These are phyloP conservation scores for Arabis hirsuta DNA, from an alignment of 345 rosid species.

Conservation along the genomic window DNA sequence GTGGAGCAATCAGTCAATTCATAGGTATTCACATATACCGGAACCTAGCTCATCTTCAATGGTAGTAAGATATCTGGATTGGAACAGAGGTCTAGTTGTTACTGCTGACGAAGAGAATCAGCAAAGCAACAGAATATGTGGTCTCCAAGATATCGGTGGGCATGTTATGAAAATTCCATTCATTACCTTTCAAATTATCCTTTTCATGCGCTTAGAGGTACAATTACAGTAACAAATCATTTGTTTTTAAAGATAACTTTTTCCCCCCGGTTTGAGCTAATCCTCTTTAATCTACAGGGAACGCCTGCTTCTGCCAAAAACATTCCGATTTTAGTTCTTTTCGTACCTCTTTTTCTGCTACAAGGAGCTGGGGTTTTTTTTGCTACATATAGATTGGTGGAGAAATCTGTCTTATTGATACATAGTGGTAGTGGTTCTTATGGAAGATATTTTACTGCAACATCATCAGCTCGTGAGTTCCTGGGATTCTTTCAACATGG, in stretches of 20 bases:
- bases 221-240: neutral
- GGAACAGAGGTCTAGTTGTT: slow-evolving; percentile 69
- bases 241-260: slow-evolving; percentile 7
- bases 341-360: slow-evolving; percentile 70
- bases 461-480: slow-evolving; percentile 63
- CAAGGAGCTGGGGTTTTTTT: slow-evolving; percentile 86
- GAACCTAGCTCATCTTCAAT: slow-evolving; percentile 63
- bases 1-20: slow-evolving; percentile 92
- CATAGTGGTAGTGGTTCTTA: slow-evolving; percentile 50
- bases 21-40: slow-evolving; percentile 57
- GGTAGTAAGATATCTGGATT: slow-evolving; percentile 63
- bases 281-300: slow-evolving; percentile 54
- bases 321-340: slow-evolving; percentile 58
- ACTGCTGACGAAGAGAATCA: slow-evolving; percentile 63
- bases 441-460: slow-evolving; percentile 50
- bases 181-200: slow-evolving; percentile 69
- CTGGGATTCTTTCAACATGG: slow-evolving; percentile 81
- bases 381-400: slow-evolving; percentile 66
- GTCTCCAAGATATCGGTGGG: slow-evolving; percentile 86
- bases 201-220: slow-evolving; percentile 95
- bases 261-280: neutral
- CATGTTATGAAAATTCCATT: slow-evolving; percentile 89
- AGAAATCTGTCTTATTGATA: slow-evolving; percentile 58
- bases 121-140: slow-evolving; percentile 58
- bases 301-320: slow-evolving; percentile 72